phyloP scores from a whole-genome alignment of 2,329 filamentous ascomycete species.

The Fusarium falciforme region DNA sequence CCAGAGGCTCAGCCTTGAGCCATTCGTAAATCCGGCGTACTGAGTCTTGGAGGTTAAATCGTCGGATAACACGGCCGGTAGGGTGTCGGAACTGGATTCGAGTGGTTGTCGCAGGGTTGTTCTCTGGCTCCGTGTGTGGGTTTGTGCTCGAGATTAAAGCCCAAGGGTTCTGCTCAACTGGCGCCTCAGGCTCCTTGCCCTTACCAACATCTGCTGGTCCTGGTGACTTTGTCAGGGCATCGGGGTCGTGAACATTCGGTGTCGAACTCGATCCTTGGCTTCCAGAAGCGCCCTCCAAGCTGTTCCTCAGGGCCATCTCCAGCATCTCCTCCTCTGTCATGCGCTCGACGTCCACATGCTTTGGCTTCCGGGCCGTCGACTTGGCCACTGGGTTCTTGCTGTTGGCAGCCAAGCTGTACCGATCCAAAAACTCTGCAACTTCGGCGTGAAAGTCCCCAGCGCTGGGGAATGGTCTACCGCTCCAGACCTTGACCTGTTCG shows the following conservation, averaged over 20 bases:
- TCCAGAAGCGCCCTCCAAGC: slow-evolving; percentile 67
- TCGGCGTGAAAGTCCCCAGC: slow-evolving; percentile 88
- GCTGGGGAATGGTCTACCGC: slow-evolving; percentile 81
- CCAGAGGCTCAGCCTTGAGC: slow-evolving; percentile 89
- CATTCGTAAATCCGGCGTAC: slow-evolving; percentile 93
- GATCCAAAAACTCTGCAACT: slow-evolving; percentile 94
- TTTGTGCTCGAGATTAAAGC: slow-evolving; percentile 75
- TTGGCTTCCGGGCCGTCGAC: slow-evolving; percentile 68
- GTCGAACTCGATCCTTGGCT: slow-evolving; percentile 51
- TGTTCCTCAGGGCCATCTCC: slow-evolving; percentile 92
- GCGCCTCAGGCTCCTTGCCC: slow-evolving; percentile 60
- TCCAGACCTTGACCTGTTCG: slow-evolving; percentile 97
- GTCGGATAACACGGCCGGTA: slow-evolving; percentile 84
- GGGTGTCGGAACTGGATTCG: slow-evolving; percentile 94
- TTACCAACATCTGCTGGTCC: slow-evolving; percentile 66
- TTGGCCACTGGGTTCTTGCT: slow-evolving; percentile 94
- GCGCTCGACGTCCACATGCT: slow-evolving; percentile 79
- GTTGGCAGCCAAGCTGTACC: slow-evolving; percentile 88
- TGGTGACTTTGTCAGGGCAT: slow-evolving; percentile 81
- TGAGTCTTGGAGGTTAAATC: slow-evolving; percentile 81
- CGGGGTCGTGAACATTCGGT: slow-evolving; percentile 79
- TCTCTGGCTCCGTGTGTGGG: slow-evolving; percentile 82
- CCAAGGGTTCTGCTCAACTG: slow-evolving; percentile 63
- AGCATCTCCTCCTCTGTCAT: slow-evolving; percentile 99
- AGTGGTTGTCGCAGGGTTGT: slow-evolving; percentile 78